Conservation (phyloP, 306 rosid species). For the Quercus mongolica region DNA sequence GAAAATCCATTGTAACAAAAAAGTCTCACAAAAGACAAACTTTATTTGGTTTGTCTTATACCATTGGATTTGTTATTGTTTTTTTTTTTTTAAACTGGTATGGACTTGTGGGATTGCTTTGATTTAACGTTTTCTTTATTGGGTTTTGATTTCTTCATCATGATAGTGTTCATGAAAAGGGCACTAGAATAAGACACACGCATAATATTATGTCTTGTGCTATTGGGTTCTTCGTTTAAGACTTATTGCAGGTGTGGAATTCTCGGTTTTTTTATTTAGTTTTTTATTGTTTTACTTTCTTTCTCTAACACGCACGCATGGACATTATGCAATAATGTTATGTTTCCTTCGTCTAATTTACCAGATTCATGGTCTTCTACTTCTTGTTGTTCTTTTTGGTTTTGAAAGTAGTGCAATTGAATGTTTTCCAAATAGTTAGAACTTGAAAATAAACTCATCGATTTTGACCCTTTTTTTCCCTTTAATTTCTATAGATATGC, state of each 20-base stretch:
- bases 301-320: background rate
- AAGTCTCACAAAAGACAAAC: background rate
- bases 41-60: background rate
- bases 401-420: constrained; percentile 4
- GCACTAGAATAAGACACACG: background rate
- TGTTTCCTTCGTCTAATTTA: background rate
- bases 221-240: background rate
- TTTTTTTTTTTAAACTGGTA: constrained; percentile 1
- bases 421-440: background rate
- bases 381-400: background rate
- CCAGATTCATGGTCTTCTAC: background rate
- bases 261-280: constrained; percentile 1
- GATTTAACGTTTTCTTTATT: constrained; percentile 1
- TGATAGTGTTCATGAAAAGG: background rate
- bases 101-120: constrained; percentile 15
- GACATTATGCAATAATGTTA: background rate
- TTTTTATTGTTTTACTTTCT: background rate
- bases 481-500: constrained; percentile 1
- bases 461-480: background rate
- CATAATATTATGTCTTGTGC: background rate
- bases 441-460: background rate
- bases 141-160: constrained; percentile 4
- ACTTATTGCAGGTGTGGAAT: background rate
- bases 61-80: background rate
- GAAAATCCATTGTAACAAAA: background rate